phyloP scores from a whole-genome alignment of 2,329 filamentous ascomycete genomes.

The Pseudogymnoascus sp. region DNA sequence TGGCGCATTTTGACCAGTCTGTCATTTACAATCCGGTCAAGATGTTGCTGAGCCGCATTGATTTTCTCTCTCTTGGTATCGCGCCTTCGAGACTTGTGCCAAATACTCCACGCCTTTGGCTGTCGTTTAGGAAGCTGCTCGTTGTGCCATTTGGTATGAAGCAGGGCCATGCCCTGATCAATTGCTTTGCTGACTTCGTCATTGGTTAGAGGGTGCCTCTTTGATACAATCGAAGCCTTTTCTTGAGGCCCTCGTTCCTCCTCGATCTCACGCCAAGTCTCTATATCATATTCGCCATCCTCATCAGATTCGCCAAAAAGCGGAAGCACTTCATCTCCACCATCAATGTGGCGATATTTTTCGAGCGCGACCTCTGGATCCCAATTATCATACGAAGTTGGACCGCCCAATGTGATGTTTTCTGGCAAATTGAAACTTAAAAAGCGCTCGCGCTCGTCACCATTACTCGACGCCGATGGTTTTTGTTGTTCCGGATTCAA shows the following conservation, averaged over 20 bases:
- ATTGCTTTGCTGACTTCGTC: constrained; percentile 47
- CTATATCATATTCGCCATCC: constrained; percentile 47
- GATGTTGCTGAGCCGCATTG: constrained; percentile 34
- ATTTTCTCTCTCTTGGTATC: constrained; percentile 36
- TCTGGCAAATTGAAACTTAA: constrained; percentile 14
- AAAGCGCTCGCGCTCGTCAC: background rate
- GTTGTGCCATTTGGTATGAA: constrained; percentile 50
- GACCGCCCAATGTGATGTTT: constrained; percentile 10
- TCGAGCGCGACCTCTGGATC: constrained; percentile 26
- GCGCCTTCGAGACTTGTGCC: constrained; percentile 48
- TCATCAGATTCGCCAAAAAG: constrained; percentile 48
- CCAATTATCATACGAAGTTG: constrained; percentile 15
- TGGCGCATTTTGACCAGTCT: constrained; percentile 50
- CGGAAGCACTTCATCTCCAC: constrained; percentile 40
- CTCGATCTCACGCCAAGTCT: constrained; percentile 56
- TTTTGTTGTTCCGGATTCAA: constrained; percentile 16
- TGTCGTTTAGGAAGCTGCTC: constrained; percentile 49
- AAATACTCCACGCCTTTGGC: constrained; percentile 51
- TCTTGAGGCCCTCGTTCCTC: constrained; percentile 36
- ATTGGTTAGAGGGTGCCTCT: constrained; percentile 30
- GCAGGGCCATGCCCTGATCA: constrained; percentile 43
- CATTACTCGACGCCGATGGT: background rate
- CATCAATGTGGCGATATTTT: constrained; percentile 35
- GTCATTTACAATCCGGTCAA: constrained; percentile 33
- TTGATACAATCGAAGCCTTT: constrained; percentile 28